Evolutionary conservation across 2,329 filamentous ascomycete species (phyloP), one percentile per base, ranked within the genome.

Genomic region (Aspergillus pseudoviridinutans): DNA sequence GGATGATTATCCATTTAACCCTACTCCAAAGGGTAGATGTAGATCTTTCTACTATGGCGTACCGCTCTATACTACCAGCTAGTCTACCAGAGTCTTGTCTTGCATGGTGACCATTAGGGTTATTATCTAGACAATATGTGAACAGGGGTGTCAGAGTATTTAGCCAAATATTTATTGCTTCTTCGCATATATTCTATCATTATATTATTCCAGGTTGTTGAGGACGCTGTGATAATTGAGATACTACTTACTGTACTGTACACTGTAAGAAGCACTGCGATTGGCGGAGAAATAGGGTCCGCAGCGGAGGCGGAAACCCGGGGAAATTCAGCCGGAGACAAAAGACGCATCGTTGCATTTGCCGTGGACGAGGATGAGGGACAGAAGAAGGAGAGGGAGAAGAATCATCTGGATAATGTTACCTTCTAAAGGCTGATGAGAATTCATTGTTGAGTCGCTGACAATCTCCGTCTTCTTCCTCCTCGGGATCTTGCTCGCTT

Each of bases 251-350:
- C n/a, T n/a, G n/a, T n/a, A n/a, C n/a, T n/a, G 29, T 32, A 32
- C 29, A 4, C 29, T 5, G 1, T 35, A 4, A 5, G 12, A 6
- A 20, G 1, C 3, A 12, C 9, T 14, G 6, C 70, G 59, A 73
- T 73, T 73, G 70, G 70, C 66, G 70, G 70, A 73, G 64, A 66
- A 73, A 71, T 62, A 47, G 51, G 54, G 56, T 60, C 68, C 68
- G 64, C 54, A 51, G 58, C 52, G 58, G 55, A 60, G 60, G 54
- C 50, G 53, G 55, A 56, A 59, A 56, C 49, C 58, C 59, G 64
- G 64, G 64, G 63, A 66, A 66, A 65, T 65, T 65, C 58, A 54
- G 50, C 62, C 59, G 57, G 32, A 32, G 29, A 32, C 10, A 14
- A 12, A 12, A 12, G 28, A 29, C 9, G 28, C 28, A 35, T 35